phyloP scores from a whole-genome alignment of 2,329 filamentous ascomycete genomes.

The Nemania sp. region DNA sequence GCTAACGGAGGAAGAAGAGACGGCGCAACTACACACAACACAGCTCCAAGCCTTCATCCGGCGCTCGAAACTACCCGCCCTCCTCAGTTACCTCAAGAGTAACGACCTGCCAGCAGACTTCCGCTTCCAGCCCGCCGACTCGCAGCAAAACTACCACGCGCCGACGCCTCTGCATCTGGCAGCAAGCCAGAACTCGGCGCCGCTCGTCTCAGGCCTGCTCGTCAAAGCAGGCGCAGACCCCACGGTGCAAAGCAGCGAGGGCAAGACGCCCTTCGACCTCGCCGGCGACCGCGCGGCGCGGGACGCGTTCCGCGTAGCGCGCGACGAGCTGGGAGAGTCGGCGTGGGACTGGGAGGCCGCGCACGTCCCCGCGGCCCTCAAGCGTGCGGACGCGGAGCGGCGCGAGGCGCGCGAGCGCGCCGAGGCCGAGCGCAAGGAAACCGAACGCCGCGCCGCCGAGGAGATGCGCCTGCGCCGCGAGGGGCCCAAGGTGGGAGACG shows the following conservation, averaged over 20 bases:
- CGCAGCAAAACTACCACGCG: constrained; percentile 74
- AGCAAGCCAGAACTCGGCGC: constrained; percentile 76
- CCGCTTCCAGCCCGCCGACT: constrained; percentile 70
- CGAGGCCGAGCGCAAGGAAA: constrained; percentile 70
- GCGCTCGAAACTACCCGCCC: constrained; percentile 84
- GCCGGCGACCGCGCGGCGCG: constrained; percentile 83
- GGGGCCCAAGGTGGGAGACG: constrained; percentile 57
- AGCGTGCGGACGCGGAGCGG: constrained; percentile 70
- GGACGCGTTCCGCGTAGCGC: constrained; percentile 88
- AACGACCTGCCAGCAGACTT: constrained; percentile 76
- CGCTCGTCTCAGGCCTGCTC: constrained; percentile 78
- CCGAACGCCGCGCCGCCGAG: constrained; percentile 72
- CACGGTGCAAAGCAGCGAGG: constrained; percentile 69
- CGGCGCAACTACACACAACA: constrained; percentile 78
- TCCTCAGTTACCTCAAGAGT: constrained; percentile 80
- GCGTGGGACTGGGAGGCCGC: constrained; percentile 80
- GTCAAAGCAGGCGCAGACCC: constrained; percentile 77
- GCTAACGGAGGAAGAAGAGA: constrained; percentile 81
- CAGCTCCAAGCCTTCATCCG: constrained; percentile 88
- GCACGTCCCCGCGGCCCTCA: constrained; percentile 72
- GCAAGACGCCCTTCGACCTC: constrained; percentile 85
- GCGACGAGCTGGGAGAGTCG: constrained; percentile 76
- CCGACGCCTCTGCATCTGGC: constrained; percentile 85
- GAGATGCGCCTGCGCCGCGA: constrained; percentile 73
- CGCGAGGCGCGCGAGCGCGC: constrained; percentile 72